phyloP scores from a whole-genome alignment of 2,329 filamentous ascomycete species.

The Magnaporthiopsis incrustans region DNA sequence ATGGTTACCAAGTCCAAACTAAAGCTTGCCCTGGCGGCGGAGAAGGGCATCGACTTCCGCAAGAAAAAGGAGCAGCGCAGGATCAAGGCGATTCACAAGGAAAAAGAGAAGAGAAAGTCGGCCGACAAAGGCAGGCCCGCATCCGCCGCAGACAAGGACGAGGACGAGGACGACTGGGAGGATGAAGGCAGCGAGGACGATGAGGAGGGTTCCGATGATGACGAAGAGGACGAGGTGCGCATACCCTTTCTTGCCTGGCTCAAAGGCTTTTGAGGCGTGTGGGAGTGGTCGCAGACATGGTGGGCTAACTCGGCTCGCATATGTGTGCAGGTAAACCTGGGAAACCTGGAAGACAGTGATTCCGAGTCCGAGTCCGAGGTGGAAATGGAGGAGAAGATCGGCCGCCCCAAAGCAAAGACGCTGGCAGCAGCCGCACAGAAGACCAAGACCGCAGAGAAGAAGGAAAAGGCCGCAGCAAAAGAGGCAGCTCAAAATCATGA shows the following conservation, averaged over 20 bases:
- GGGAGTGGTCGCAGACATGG: no score
- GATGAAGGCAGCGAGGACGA: conserved; percentile 23
- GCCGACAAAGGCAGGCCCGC: conserved; percentile 10
- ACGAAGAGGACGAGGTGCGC: conserved; percentile 21
- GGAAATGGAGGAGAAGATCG: conserved; percentile 67
- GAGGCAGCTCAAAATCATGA: conserved; percentile 22
- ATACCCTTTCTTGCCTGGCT: neutral
- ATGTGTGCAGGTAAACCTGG: conserved; percentile 37
- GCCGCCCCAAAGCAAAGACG: conserved; percentile 28
- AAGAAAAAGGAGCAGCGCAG: conserved; percentile 43
- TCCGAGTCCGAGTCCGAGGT: conserved; percentile 58
- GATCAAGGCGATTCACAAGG: conserved; percentile 29
- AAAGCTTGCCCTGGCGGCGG: conserved; percentile 44
- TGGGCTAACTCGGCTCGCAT: neutral
- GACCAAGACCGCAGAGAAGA: conserved; percentile 15
- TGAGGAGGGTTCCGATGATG: conserved; percentile 22
- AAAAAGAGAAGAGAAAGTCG: conserved; percentile 24
- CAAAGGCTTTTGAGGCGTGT: no score
- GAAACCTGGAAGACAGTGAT: conserved; percentile 53
- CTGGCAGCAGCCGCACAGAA: conserved; percentile 21
- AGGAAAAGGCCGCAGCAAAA: conserved; percentile 19
- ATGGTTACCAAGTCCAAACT: conserved; percentile 26
- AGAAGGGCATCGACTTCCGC: conserved; percentile 46
- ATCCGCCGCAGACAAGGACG: conserved; percentile 19
- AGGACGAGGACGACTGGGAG: conserved; percentile 26